Evolutionary conservation across 225 moss, liverwort and hornwort species (phyloP), one percentile per base, ranked within the genome.

Genomic region (Thuidium tamariscinum): DNA sequence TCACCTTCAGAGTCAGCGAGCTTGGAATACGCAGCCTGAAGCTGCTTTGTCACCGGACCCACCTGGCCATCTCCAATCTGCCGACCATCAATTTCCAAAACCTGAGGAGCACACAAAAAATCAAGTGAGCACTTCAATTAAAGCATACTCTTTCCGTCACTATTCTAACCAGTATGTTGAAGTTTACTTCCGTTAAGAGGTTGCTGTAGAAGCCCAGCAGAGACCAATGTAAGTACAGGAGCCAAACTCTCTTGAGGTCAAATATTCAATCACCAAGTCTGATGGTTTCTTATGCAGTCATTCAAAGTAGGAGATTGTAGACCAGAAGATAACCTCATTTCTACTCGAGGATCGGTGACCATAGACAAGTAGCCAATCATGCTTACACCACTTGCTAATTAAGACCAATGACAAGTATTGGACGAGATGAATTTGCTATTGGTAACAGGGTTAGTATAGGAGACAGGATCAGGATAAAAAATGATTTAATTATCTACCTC

Each of bases 41-140:
- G 83, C 59, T 90, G 86, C 68, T 86, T 90, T 69, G 94, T 96
- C 44, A 96, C 80, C 41, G 93, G 86, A 52, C 97, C 97, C 85
- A 96, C 94, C 65, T 91, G 89, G 41, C 91, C 94, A 83, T 96
- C 95, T 91, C 95, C 94, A 86, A 96, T 94, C 64, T 89, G 88
- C 32, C 96, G 94, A 69, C 96, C 97, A 83, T 97, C 97, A 14
- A 97, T 95, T 87, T 97, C 95, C 79, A 92, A 77, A 54, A 97
- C 97, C 96, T 97, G 90, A 79, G 52, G n/a, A 89, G 63, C 84
- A 91, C 27, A 90, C 23, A 48, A 61, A 48, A 61, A 57, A 57
- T 41, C 77, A 60, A 54, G 57, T 68, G n/a, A 48, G 76, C 85
- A 79, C 54, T 64, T 68, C 18, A 52, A 14, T 9, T 26, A 36